Conservation (phyloP, 2,329 filamentous ascomycete genomes). For the Aspergillus sp. region DNA sequence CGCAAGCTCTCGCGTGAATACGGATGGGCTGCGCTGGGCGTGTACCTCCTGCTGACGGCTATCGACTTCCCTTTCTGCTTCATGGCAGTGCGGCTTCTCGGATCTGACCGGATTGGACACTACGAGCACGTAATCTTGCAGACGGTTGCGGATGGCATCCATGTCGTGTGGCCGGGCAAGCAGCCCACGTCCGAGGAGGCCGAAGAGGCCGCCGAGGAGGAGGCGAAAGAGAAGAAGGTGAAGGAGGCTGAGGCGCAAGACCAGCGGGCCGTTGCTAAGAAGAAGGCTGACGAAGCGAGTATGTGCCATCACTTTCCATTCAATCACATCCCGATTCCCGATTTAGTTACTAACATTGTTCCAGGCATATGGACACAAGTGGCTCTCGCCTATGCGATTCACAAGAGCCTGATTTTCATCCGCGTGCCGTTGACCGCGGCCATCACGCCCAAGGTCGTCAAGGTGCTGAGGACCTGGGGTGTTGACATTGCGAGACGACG, state of each 20-base stretch:
- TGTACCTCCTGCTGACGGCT: conserved; percentile 74
- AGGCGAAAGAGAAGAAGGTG: conserved; percentile 16
- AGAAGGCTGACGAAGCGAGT: conserved; percentile 63
- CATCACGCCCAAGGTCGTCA: conserved; percentile 89
- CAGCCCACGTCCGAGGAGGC: conserved; percentile 7
- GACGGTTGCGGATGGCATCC: conserved; percentile 25
- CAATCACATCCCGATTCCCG: no score
- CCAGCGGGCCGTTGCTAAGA: conserved; percentile 14
- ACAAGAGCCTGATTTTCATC: conserved; percentile 96
- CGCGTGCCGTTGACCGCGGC: conserved; percentile 88
- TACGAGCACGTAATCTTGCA: conserved; percentile 39
- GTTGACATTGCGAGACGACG: conserved; percentile 85
- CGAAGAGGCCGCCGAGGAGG: conserved; percentile 10
- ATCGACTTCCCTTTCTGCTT: conserved; percentile 96
- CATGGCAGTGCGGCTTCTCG: conserved; percentile 70
- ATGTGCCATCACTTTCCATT: conserved; percentile 37
- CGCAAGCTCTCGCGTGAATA: conserved; percentile 86
- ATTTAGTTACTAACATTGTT: background rate
- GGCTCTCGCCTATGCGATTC: conserved; percentile 87
- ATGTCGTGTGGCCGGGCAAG: conserved; percentile 31
- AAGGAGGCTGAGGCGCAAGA: conserved; percentile 8
- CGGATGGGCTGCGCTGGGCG: conserved; percentile 85
- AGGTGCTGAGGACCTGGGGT: conserved; percentile 75
- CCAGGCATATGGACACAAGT: conserved; percentile 72
- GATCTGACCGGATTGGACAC: conserved; percentile 72